Evolutionary conservation across 2,329 filamentous ascomycete genomes (phyloP).

Genomic region (Mollisiaceae sp.): DNA sequence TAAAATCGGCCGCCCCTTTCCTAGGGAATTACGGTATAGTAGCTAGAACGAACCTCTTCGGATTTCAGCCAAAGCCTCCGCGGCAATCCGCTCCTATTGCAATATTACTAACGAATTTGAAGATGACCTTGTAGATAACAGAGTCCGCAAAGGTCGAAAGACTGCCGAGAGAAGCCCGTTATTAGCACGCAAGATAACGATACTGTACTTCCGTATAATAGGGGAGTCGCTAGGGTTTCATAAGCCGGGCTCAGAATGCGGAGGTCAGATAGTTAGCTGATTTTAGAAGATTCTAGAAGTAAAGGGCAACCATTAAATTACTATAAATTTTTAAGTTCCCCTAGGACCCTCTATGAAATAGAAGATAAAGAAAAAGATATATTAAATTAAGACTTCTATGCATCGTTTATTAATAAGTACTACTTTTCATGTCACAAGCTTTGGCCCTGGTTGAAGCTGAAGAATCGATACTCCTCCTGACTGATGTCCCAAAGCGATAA

Average conservation of each 20-base stretch:
- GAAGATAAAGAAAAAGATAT: slow-evolving; percentile 14
- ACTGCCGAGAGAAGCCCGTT: slow-evolving; percentile 7
- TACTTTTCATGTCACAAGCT: too few species aligned
- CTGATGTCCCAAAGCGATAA: too few species aligned
- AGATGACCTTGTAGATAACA: slow-evolving; percentile 2
- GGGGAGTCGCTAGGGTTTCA: too few species aligned
- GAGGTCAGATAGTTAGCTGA: not conserved
- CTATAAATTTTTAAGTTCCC: slow-evolving; percentile 6
- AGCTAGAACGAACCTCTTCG: slow-evolving; percentile 6
- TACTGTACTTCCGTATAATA: too few species aligned
- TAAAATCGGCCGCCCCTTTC: not conserved
- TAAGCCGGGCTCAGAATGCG: too few species aligned
- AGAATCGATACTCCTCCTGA: too few species aligned
- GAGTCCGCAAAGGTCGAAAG: slow-evolving; percentile 10
- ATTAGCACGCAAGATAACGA: slow-evolving; percentile 21
- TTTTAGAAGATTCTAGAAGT: slow-evolving; percentile 18
- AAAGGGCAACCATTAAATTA: slow-evolving; percentile 5
- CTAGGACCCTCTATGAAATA: too few species aligned
- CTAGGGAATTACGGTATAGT: not conserved
- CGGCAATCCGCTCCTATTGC: slow-evolving; percentile 1
- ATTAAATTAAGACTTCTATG: too few species aligned
- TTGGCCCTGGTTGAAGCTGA: too few species aligned
- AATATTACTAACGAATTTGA: not conserved
- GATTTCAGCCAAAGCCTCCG: slow-evolving; percentile 1
- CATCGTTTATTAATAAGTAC: too few species aligned